Base-by-base conservation (phyloP, 441 rosid species). In the Iberis amara region DNA sequence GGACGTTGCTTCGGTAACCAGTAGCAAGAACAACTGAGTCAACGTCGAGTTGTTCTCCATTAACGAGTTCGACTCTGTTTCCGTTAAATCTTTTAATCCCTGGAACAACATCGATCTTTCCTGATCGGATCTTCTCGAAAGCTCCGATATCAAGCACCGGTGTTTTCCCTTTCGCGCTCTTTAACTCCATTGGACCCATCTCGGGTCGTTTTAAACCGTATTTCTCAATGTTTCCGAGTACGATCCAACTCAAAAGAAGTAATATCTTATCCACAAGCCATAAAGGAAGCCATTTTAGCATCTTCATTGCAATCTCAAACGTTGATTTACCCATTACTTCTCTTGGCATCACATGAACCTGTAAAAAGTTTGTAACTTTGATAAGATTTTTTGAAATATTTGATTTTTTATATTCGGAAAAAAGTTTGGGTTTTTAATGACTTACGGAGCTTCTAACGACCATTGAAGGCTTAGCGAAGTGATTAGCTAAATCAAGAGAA, bases 61-160 rank as follows among this genome's bases (percentile, higher is more conserved):
- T 77, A 23, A 82, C 69, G 33, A 87, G 73, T 56, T 84, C 88
- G 15, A 79, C 94, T 59, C 67, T 70, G 56, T 68, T 61, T 27
- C 41, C 66, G 3, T 69, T 64, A 65, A 88, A 68, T 39, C 72
- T 75, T 64, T 74, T 85, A 71, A 85, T 74, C 57, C 73, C 91
- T 18, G 89, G 82, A 40, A 88, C 84, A 0, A 88, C 82, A 13
- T 79, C 65, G 13, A 88, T 78, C 11, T 73, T 57, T 11, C 84
- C 85, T 52, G 78, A 70, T 56, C 78, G 73, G 61, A 88, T 85
- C 66, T 73, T 84, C 50, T 68, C 74, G 30, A 83, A 12, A 15
- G 89, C 82, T 46, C 96, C 96, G 46, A 81, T 74, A 65, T 85
- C 96, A 60, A 88, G 65, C 2, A 88, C 92, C 27, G 95, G 96